Evolutionary conservation across 345 rosid genomes (phyloP).

Genomic region (Bruguiera sexangula): DNA sequence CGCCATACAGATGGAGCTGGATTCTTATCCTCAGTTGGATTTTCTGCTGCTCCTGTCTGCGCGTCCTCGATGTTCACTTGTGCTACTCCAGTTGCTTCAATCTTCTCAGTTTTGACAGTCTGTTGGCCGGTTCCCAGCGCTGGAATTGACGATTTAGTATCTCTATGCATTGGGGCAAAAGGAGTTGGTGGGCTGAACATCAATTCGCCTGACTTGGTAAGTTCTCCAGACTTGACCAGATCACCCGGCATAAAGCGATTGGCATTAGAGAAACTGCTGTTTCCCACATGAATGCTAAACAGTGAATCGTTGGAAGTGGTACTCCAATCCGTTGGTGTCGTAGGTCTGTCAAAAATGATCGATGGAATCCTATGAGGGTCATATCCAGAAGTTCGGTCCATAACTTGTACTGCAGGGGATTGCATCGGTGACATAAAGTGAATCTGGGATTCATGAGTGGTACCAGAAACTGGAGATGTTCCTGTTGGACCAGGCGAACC

Average conservation of each 20-base stretch:
- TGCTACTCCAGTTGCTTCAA: slow-evolving; percentile 6
- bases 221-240: slow-evolving; percentile 33
- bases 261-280: slow-evolving; percentile 48
- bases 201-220: slow-evolving; percentile 37
- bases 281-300: slow-evolving; percentile 66
- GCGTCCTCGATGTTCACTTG: slow-evolving; percentile 8
- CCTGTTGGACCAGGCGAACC: slow-evolving; percentile 18
- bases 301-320: slow-evolving; percentile 59
- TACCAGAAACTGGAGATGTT: slow-evolving; percentile 40
- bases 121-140: slow-evolving; percentile 16
- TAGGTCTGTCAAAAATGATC: slow-evolving; percentile 45
- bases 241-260: slow-evolving; percentile 16
- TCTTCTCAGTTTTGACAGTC: slow-evolving; percentile 10
- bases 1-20: slow-evolving; percentile 24
- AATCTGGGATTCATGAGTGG: slow-evolving; percentile 28
- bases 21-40: slow-evolving; percentile 18
- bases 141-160: neutral
- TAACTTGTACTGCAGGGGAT: slow-evolving; percentile 70
- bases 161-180: slow-evolving; percentile 4
- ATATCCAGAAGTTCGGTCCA: slow-evolving; percentile 47
- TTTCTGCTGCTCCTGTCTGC: slow-evolving; percentile 9
- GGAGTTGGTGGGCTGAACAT: slow-evolving; percentile 35
- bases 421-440: slow-evolving; percentile 30
- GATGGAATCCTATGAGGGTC: slow-evolving; percentile 61
- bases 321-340: slow-evolving; percentile 58